Evolutionary conservation across 768 basidiomycete genomes (phyloP).

Genomic region (Lentinula sp.): DNA sequence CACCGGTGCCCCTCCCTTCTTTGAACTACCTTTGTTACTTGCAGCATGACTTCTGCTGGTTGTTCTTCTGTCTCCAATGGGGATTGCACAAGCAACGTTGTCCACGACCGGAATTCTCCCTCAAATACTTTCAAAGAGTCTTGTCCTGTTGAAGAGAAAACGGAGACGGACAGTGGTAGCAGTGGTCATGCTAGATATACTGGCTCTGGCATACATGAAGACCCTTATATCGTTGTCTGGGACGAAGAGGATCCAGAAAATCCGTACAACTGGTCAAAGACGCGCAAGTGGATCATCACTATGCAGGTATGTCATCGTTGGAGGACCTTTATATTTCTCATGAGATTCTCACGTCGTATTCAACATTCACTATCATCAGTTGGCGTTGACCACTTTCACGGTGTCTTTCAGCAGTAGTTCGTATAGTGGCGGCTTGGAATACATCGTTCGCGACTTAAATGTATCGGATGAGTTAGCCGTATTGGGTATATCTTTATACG

Average conservation of each 20-base stretch:
- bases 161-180: background rate
- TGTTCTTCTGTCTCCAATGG: background rate
- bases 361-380: slow-evolving; percentile 15
- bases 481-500: slow-evolving; percentile 56
- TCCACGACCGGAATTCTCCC: background rate
- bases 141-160: slow-evolving; percentile 2
- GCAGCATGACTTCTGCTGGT: background rate
- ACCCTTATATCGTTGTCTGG: slow-evolving; percentile 55
- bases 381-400: slow-evolving; percentile 49
- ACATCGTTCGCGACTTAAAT: slow-evolving; percentile 38
- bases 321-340: slow-evolving; percentile 12
- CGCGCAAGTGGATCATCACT: slow-evolving; percentile 49
- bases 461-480: slow-evolving; percentile 48
- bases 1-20: background rate
- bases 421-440: slow-evolving; percentile 45
- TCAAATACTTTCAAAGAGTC: background rate
- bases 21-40: background rate
- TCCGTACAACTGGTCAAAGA: slow-evolving; percentile 49
- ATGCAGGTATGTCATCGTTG: slow-evolving; percentile 22
- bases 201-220: slow-evolving; percentile 39
- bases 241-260: slow-evolving; percentile 42
- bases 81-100: background rate
- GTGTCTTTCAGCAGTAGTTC: slow-evolving; percentile 56
- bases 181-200: slow-evolving; percentile 21
- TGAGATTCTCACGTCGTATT: slow-evolving; percentile 9